Conservation (phyloP, 2,329 filamentous ascomycete species). For the Xylaria sp. region DNA sequence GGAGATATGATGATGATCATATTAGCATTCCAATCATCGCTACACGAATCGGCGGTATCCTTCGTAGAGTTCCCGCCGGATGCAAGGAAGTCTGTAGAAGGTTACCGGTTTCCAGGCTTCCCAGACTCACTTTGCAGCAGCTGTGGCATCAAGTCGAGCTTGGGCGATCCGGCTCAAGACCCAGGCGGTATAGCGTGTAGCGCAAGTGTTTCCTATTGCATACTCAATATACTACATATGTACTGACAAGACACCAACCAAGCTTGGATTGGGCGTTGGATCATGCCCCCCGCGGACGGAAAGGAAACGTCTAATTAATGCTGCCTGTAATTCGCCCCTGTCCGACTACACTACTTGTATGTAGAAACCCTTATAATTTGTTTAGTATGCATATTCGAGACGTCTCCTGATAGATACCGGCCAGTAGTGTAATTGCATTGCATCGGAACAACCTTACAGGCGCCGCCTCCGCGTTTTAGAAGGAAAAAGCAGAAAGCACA, state of each 20-base stretch:
- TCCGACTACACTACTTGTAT: slow-evolving; percentile 14
- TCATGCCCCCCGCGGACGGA: slow-evolving; percentile 12
- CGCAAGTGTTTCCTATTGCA: not conserved
- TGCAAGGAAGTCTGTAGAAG: slow-evolving; percentile 2
- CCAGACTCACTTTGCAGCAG: slow-evolving; percentile 5
- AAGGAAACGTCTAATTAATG: slow-evolving; percentile 27
- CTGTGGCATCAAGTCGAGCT: slow-evolving; percentile 9
- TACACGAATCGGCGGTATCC: not conserved
- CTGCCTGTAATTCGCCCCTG: slow-evolving; percentile 24
- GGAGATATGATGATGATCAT: slow-evolving; percentile 17
- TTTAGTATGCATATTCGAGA: slow-evolving; percentile 32
- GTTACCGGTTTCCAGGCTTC: slow-evolving; percentile 24
- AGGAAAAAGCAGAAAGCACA: not conserved
- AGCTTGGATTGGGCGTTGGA: not conserved
- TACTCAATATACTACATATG: too few relatives aligned
- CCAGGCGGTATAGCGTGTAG: not conserved
- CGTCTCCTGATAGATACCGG: slow-evolving; percentile 31
- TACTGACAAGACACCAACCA: slow-evolving; percentile 1
- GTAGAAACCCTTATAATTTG: slow-evolving; percentile 28
- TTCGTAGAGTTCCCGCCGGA: not conserved
- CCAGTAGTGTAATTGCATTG: slow-evolving; percentile 30
- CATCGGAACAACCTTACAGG: slow-evolving; percentile 26
- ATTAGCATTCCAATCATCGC: slow-evolving; percentile 1
- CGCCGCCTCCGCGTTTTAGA: slow-evolving; percentile 28
- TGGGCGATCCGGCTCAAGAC: slow-evolving; percentile 19